These are phyloP conservation scores for Kwoniella shivajii DNA, from an alignment of 1,284 basidiomycete species.

Conservation along the genomic window DNA sequence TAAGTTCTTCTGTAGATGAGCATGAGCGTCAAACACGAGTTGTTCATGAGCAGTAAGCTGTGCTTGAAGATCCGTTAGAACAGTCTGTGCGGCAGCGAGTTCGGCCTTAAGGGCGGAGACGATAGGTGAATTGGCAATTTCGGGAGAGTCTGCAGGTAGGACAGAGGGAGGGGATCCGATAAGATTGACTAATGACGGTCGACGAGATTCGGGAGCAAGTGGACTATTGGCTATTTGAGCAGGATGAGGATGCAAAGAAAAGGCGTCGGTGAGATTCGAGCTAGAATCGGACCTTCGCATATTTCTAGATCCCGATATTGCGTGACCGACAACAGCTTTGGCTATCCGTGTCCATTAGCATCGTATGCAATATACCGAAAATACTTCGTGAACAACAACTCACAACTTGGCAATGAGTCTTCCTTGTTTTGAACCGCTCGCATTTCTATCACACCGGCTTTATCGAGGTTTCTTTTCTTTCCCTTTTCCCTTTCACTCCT, in stretches of 20 bases:
- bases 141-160: slow-evolving; percentile 31
- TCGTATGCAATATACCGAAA: background rate
- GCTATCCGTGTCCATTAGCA: slow-evolving; percentile 6
- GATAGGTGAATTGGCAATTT: slow-evolving; percentile 60
- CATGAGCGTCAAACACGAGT: slow-evolving; percentile 65
- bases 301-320: slow-evolving; percentile 16
- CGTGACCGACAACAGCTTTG: slow-evolving; percentile 15
- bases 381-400: background rate
- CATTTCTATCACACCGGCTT: slow-evolving; percentile 46
- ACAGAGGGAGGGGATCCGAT: slow-evolving; percentile 31
- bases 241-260: slow-evolving; percentile 50
- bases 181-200: slow-evolving; percentile 37
- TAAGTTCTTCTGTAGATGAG: slow-evolving; percentile 69
- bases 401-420: slow-evolving; percentile 24
- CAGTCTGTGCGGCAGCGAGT: slow-evolving; percentile 67
- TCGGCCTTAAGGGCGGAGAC: slow-evolving; percentile 76
- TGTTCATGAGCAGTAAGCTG: slow-evolving; percentile 73
- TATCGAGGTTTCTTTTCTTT: slow-evolving; percentile 41
- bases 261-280: slow-evolving; percentile 33
- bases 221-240: slow-evolving; percentile 46
- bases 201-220: slow-evolving; percentile 36
- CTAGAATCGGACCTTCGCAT: slow-evolving; percentile 27
- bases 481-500: slow-evolving; percentile 39
- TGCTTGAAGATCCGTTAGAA: slow-evolving; percentile 70
- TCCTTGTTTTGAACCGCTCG: slow-evolving; percentile 42